Evolutionary conservation across 75 land plant genomes (phyloP).

Genomic region (Sequoiadendron giganteum): DNA sequence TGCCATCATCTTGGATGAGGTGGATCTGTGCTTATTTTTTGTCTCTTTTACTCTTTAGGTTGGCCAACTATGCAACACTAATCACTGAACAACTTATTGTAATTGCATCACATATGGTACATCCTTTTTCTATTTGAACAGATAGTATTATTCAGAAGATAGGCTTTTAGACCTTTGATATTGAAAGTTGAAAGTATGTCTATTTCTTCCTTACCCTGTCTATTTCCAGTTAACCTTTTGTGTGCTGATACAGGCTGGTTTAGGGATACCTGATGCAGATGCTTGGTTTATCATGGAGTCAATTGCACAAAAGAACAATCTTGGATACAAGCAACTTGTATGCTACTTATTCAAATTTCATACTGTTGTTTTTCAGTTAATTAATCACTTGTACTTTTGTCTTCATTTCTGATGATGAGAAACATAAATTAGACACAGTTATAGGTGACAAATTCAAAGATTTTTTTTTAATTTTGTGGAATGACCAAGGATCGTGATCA

Average conservation of each 20-base stretch:
- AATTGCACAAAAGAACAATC: slow-evolving; percentile 80
- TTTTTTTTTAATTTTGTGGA: neutral
- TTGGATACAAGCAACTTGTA: slow-evolving; percentile 90
- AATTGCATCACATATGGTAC: slow-evolving; percentile 88
- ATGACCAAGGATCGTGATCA: neutral
- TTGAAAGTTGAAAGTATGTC: neutral
- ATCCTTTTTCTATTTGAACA: neutral
- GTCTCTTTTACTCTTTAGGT: slow-evolving; percentile 39
- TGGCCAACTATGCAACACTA: slow-evolving; percentile 76
- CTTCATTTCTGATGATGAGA: neutral
- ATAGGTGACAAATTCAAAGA: neutral
- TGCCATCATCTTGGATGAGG: neutral
- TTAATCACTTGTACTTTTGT: neutral
- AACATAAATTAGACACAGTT: neutral
- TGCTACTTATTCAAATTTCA: slow-evolving; percentile 15
- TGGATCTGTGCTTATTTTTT: neutral
- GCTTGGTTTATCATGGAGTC: slow-evolving; percentile 96
- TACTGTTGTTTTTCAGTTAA: neutral
- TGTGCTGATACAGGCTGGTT: slow-evolving; percentile 71
- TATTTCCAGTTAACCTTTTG: neutral
- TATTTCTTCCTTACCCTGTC: neutral
- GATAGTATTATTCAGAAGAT: neutral
- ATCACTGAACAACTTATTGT: slow-evolving; percentile 82
- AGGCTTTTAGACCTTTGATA: neutral
- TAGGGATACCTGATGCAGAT: slow-evolving; percentile 85